Percentiles rank a stretch among this genome's conserved stretches.
Evolutionary conservation across 768 basidiomycete genomes (phyloP).

Genomic region (Sporobolomyces pararoseus): DNA sequence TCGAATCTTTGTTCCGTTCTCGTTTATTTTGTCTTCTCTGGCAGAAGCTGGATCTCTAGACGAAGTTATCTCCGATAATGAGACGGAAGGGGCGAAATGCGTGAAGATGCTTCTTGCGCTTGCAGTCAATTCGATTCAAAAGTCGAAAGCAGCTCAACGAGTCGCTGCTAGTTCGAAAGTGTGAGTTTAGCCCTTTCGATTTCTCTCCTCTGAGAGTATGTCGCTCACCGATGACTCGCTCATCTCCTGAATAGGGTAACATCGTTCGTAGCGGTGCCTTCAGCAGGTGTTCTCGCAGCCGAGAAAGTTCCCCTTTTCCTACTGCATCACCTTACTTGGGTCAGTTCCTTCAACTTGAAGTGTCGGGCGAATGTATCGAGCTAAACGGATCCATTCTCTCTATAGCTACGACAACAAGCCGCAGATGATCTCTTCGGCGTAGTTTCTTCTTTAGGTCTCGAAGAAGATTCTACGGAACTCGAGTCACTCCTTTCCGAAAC

Average conservation of each 20-base stretch:
- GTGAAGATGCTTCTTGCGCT: slow-evolving; percentile 58
- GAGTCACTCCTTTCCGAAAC: slow-evolving; percentile 52
- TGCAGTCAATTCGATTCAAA: slow-evolving; percentile 61
- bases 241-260: slow-evolving; percentile 61
- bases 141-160: slow-evolving; percentile 76
- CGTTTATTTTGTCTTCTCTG: slow-evolving; percentile 70
- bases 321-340: slow-evolving; percentile 66
- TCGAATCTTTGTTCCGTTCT: slow-evolving; percentile 70
- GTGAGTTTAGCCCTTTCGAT: slow-evolving; percentile 53
- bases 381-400: no score
- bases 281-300: slow-evolving; percentile 54
- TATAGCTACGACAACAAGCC: slow-evolving; percentile 27
- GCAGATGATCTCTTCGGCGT: slow-evolving; percentile 32
- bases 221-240: no score
- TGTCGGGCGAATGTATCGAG: no score
- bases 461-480: neutral
- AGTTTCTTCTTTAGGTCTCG: neutral
- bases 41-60: slow-evolving; percentile 65
- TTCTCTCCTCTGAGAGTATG: neutral
- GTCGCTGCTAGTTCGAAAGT: slow-evolving; percentile 78
- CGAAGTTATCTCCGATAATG: slow-evolving; percentile 13
- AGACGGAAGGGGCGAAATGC: slow-evolving; percentile 8
- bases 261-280: slow-evolving; percentile 59
- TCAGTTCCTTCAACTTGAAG: slow-evolving; percentile 44
- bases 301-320: slow-evolving; percentile 62